Conservation (phyloP, 2,329 filamentous ascomycete species). For the Akanthomyces uredinophilus region DNA sequence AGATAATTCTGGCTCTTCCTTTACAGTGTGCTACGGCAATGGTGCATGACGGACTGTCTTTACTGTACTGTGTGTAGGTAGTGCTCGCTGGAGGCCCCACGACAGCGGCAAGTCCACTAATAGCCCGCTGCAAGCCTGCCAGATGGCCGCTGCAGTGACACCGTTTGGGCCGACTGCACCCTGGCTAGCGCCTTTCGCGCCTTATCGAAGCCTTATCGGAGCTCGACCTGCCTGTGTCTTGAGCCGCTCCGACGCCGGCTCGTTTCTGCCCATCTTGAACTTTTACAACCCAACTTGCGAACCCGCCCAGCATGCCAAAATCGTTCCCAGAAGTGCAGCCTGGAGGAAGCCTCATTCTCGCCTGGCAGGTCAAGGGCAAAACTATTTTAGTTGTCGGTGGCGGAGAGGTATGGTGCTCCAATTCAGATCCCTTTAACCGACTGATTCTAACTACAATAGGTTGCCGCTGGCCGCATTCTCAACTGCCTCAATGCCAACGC, state of each 20-base stretch:
- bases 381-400: constrained; percentile 89
- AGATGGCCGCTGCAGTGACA: neutral
- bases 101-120: constrained; percentile 2
- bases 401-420: constrained; percentile 67
- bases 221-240: neutral
- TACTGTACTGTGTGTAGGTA: no score
- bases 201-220: constrained; percentile 20
- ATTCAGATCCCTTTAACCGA: neutral
- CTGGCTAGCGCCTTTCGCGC: constrained; percentile 2
- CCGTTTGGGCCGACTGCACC: neutral
- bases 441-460: constrained; percentile 47
- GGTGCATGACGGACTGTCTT: no score
- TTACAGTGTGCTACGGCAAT: no score
- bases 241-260: constrained; percentile 1
- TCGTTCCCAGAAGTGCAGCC: constrained; percentile 77
- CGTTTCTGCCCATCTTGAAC: constrained; percentile 7
- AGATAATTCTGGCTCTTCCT: neutral
- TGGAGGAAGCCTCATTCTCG: constrained; percentile 87
- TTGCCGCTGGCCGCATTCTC: constrained; percentile 89
- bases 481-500: constrained; percentile 95
- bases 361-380: constrained; percentile 91
- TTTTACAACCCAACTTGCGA: constrained; percentile 5
- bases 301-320: constrained; percentile 27
- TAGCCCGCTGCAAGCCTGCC: neutral
- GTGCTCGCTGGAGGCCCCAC: neutral